These are phyloP conservation scores for Fusarium brachygibbosum DNA, from an alignment of 2,329 filamentous ascomycete genomes.

Conservation along the genomic window DNA sequence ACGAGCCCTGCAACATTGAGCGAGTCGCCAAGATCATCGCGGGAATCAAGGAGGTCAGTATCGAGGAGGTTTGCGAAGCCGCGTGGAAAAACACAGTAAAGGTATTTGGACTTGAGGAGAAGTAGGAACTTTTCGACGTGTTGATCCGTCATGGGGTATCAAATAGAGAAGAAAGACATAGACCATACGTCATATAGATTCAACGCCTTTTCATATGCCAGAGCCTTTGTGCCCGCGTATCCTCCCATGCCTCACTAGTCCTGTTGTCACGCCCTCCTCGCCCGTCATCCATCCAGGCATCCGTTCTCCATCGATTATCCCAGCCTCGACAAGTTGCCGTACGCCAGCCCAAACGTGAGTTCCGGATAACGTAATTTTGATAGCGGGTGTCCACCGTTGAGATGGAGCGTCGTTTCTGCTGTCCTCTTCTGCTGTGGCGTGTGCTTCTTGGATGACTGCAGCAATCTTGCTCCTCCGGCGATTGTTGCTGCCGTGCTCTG, in stretches of 20 bases:
- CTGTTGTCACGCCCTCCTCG: conserved; percentile 83
- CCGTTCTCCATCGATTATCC: conserved; percentile 78
- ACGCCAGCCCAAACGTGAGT: conserved; percentile 85
- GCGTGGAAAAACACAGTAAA: conserved; percentile 85
- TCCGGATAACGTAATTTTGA: conserved; percentile 79
- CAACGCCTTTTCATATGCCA: conserved; percentile 58
- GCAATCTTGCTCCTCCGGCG: conserved; percentile 56
- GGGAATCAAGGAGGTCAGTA: conserved; percentile 80
- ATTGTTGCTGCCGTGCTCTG: conserved; percentile 17
- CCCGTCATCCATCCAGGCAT: conserved; percentile 96
- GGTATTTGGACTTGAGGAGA: conserved; percentile 78
- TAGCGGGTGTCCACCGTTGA: conserved; percentile 52
- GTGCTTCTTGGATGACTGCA: conserved; percentile 51
- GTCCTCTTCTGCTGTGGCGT: conserved; percentile 40
- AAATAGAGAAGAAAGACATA: conserved; percentile 49
- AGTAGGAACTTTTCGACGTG: conserved; percentile 34
- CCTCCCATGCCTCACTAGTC: conserved; percentile 75
- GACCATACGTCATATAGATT: conserved; percentile 41
- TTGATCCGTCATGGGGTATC: conserved; percentile 49
- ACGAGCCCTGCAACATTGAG: conserved; percentile 90
- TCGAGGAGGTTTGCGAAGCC: conserved; percentile 88
- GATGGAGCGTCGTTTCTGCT: conserved; percentile 46
- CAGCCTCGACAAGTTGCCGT: conserved; percentile 80
- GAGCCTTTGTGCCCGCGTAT: conserved; percentile 71
- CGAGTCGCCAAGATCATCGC: conserved; percentile 92